Conservation (phyloP, 176 grass and related monocot genomes). For the Phyllostachys edulis region DNA sequence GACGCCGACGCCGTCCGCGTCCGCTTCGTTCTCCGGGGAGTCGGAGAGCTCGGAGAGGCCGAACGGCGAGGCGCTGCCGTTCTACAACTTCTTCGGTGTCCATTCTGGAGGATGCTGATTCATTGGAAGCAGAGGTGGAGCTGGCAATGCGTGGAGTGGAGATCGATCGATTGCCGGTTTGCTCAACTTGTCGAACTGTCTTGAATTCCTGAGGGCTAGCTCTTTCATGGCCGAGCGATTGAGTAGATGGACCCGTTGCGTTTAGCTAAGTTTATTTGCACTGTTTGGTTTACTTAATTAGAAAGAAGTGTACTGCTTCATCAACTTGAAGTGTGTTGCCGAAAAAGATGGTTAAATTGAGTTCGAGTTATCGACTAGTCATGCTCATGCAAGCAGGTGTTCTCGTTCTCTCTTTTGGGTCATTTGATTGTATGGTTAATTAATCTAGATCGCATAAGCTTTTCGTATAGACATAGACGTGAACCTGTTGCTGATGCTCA, state of each 20-base stretch:
- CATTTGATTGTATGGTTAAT: background rate
- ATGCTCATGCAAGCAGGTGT: background rate
- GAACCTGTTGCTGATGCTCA: background rate
- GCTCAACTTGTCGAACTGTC: background rate
- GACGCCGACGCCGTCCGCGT: background rate
- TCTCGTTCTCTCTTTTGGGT: background rate
- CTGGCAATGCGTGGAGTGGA: background rate
- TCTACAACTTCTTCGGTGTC: slow-evolving; percentile 51
- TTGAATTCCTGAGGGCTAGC: background rate
- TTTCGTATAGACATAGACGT: background rate
- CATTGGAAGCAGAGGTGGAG: background rate
- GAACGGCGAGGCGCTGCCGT: slow-evolving; percentile 1
- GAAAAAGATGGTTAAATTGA: background rate
- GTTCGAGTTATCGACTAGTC: background rate
- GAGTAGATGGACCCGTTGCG: background rate
- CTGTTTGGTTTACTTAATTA: background rate
- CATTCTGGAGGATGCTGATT: slow-evolving; percentile 18
- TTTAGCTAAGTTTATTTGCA: background rate
- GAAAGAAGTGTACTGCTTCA: slow-evolving; percentile 12
- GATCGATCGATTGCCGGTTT: background rate
- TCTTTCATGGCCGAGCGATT: background rate
- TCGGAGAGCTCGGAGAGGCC: background rate
- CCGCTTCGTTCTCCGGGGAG: slow-evolving; percentile 6
- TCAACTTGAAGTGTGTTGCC: background rate
- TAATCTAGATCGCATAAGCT: background rate